A percentile compares a stretch with the other conserved stretches of the same genome.
phyloP scores from a whole-genome alignment of 1,284 basidiomycete genomes.

The Testicularia cyperi region DNA sequence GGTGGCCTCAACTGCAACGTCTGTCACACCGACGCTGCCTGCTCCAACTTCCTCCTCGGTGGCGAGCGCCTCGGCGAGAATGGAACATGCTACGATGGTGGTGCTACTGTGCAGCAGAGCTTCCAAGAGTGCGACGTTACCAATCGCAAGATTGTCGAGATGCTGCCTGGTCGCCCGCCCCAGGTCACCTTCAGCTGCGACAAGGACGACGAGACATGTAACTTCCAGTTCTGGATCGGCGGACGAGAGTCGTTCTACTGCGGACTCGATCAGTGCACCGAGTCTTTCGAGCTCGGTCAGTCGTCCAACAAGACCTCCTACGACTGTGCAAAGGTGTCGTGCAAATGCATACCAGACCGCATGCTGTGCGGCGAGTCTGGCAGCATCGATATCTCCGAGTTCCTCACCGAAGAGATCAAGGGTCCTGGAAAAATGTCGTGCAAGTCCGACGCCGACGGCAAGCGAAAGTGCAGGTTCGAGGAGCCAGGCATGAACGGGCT shows the following conservation, averaged over 20 bases:
- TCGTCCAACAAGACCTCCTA: conserved; percentile 59
- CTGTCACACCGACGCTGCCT: conserved; percentile 32
- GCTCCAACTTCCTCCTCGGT: conserved; percentile 35
- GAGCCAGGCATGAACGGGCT: conserved; percentile 95
- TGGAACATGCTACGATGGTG: conserved; percentile 92
- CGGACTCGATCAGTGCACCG: conserved; percentile 71
- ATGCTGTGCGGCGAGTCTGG: conserved; percentile 96
- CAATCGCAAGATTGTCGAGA: conserved; percentile 81
- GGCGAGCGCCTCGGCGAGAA: conserved; percentile 63
- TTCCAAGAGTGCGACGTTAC: conserved; percentile 98
- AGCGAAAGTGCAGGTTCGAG: conserved; percentile 75
- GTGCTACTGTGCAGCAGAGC: conserved; percentile 84
- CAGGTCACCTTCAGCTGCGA: conserved; percentile 80
- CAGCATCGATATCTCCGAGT: conserved; percentile 95
- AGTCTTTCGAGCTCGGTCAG: conserved; percentile 51
- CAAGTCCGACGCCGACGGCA: conserved; percentile 62
- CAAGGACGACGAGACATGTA: conserved; percentile 34
- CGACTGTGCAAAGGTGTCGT: conserved; percentile 71
- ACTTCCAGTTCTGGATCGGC: conserved; percentile 80
- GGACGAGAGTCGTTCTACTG: conserved; percentile 94
- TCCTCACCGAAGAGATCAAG: conserved; percentile 82
- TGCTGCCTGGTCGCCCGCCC: conserved; percentile 81
- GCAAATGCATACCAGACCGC: conserved; percentile 83
- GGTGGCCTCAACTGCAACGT: conserved; percentile 80
- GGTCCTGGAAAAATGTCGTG: conserved; percentile 88